phyloP scores from a whole-genome alignment of 495 filamentous ascomycete genomes.

The Cenococcum geophilum region DNA sequence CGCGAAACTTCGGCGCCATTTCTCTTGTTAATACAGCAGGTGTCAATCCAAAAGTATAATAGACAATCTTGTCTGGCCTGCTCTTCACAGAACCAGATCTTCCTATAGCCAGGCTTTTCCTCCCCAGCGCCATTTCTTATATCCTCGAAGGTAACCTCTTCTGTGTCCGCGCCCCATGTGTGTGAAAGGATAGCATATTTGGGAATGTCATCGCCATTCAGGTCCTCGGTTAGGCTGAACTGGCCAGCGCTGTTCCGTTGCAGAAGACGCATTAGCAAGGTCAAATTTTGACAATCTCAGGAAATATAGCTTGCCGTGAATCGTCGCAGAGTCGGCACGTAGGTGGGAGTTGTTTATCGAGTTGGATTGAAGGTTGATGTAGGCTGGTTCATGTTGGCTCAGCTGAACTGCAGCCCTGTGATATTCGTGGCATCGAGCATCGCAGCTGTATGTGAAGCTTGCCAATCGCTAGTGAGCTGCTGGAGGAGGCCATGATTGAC shows the following conservation, averaged over 20 bases:
- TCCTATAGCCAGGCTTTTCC: slow-evolving; percentile 8
- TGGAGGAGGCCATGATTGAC: too few species aligned
- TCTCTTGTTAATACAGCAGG: slow-evolving; percentile 21
- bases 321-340: too few species aligned
- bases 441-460: too few species aligned
- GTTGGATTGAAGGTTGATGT: too few species aligned
- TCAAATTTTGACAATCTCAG: too few species aligned
- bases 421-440: too few species aligned
- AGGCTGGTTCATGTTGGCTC: too few species aligned
- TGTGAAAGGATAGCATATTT: slow-evolving; percentile 21
- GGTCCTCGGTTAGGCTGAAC: slow-evolving; percentile 11
- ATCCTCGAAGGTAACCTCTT: slow-evolving; percentile 19
- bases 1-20: slow-evolving; percentile 9
- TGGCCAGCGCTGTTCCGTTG: not conserved
- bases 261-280: not conserved
- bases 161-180: slow-evolving; percentile 14
- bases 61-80: slow-evolving; percentile 10
- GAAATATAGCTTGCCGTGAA: too few species aligned
- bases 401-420: too few species aligned
- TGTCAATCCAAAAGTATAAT: slow-evolving; percentile 16
- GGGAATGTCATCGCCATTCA: slow-evolving; percentile 8
- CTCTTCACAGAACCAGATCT: slow-evolving; percentile 16
- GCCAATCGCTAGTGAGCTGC: too few species aligned
- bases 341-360: too few species aligned
- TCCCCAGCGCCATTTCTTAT: not conserved